A percentile compares a stretch with the other conserved stretches of the same genome.
Conservation (phyloP, 1,284 basidiomycete species). For the Leccinum subfulvum region DNA sequence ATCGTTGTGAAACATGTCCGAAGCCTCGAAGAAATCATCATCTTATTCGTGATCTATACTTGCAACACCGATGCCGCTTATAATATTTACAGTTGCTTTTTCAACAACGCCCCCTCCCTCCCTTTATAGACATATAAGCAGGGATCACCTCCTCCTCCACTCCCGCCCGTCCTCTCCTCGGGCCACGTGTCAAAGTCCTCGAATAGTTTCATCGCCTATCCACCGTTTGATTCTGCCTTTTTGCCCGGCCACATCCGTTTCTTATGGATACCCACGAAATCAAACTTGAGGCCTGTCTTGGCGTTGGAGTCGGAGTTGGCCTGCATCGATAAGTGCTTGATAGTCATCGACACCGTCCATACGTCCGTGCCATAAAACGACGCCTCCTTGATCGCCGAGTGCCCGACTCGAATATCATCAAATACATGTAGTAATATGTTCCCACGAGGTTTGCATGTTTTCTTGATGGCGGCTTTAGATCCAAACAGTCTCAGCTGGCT, state of each 20-base stretch:
- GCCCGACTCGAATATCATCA: too few species aligned
- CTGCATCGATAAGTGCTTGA: constrained; percentile 48
- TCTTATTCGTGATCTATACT: not conserved
- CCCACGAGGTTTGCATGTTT: too few species aligned
- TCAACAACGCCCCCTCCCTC: too few species aligned
- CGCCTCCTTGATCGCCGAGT: too few species aligned
- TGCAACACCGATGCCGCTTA: not conserved
- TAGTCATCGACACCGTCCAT: constrained; percentile 71
- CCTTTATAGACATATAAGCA: not conserved
- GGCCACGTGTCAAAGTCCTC: constrained; percentile 68
- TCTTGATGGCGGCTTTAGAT: too few species aligned
- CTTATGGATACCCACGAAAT: constrained; percentile 74
- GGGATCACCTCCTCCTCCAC: constrained; percentile 31
- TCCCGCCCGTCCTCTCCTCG: constrained; percentile 52
- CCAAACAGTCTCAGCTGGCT: too few species aligned
- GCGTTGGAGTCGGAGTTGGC: not conserved
- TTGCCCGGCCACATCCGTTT: constrained; percentile 80
- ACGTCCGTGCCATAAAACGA: constrained; percentile 76
- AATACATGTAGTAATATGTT: too few species aligned
- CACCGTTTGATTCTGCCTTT: constrained; percentile 49
- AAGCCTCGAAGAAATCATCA: not conserved
- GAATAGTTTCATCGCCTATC: constrained; percentile 65
- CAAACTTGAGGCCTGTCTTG: constrained; percentile 41
- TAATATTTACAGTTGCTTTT: too few species aligned
- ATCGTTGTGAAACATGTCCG: not conserved